Conservation (phyloP, 2,329 filamentous ascomycete genomes). For the Fusarium anguioides region DNA sequence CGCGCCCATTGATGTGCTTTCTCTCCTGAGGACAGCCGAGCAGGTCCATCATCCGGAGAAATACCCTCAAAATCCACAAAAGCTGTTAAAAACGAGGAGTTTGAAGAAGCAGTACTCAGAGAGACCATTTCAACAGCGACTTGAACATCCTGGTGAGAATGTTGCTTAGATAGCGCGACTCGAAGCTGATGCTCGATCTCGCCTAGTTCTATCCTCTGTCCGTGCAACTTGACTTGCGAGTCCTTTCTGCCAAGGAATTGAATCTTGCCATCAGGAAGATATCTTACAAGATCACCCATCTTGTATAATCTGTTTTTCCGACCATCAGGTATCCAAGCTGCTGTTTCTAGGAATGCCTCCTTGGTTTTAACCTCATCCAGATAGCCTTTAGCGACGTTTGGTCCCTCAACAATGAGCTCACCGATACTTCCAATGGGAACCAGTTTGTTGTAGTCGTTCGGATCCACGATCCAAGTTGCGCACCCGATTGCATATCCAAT, state of each 20-base stretch:
- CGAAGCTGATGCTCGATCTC: slow-evolving; percentile 26
- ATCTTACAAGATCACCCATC: slow-evolving; percentile 41
- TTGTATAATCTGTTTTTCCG: slow-evolving; percentile 10
- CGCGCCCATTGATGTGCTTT: not conserved
- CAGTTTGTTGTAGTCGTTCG: slow-evolving; percentile 36
- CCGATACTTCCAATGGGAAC: slow-evolving; percentile 40
- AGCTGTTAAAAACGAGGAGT: not conserved
- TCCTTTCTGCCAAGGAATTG: slow-evolving; percentile 63
- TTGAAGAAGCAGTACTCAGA: not conserved
- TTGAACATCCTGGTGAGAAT: not conserved
- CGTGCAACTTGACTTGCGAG: slow-evolving; percentile 65
- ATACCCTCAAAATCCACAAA: not conserved
- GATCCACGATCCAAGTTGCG: slow-evolving; percentile 42
- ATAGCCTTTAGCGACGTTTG: slow-evolving; percentile 42
- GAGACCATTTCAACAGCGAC: not conserved
- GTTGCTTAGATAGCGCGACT: not conserved
- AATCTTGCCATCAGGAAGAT: slow-evolving; percentile 47
- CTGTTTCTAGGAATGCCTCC: slow-evolving; percentile 42
- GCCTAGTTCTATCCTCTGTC: slow-evolving; percentile 61
- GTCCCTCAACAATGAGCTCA: slow-evolving; percentile 46
- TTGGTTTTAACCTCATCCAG: slow-evolving; percentile 36
- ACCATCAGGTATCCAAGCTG: slow-evolving; percentile 33
- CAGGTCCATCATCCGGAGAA: not conserved
- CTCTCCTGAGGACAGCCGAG: not conserved
- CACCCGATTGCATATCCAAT: not conserved